Percentiles rank a stretch among this genome's conserved stretches.
phyloP scores from a whole-genome alignment of 768 basidiomycete species.

The Porphyrellus cyaneotinctus region DNA sequence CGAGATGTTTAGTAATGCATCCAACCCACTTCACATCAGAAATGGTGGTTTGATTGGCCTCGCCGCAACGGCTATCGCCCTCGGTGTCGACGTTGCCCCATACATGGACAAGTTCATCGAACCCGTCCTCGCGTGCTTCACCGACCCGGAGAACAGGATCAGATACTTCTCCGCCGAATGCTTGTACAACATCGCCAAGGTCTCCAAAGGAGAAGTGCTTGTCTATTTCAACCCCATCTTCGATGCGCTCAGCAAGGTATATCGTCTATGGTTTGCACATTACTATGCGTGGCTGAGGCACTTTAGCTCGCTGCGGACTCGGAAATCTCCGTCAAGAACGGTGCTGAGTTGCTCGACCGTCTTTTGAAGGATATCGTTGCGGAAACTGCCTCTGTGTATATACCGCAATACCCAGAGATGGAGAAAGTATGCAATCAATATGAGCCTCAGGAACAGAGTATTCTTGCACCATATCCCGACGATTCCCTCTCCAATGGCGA shows the following conservation, averaged over 20 bases:
- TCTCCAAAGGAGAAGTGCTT: conserved; percentile 94
- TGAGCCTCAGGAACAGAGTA: conserved; percentile 45
- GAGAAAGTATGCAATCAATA: conserved; percentile 52
- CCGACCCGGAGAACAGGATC: conserved; percentile 91
- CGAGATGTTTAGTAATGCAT: conserved; percentile 83
- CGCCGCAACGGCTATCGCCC: conserved; percentile 94
- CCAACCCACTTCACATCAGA: conserved; percentile 82
- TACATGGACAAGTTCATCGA: conserved; percentile 93
- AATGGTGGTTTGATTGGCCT: conserved; percentile 96
- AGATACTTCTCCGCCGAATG: conserved; percentile 98
- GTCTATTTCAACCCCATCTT: conserved; percentile 99
- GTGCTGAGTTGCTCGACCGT: conserved; percentile 92
- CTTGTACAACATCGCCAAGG: conserved; percentile 96
- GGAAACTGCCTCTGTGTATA: conserved; percentile 92
- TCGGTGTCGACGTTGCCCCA: conserved; percentile 88
- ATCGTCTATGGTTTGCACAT: neutral
- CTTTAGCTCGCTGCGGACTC: conserved; percentile 90
- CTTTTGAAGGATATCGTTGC: conserved; percentile 98
- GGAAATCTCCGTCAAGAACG: conserved; percentile 95
- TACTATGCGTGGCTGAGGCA: conserved; percentile 8
- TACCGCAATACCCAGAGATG: conserved; percentile 82
- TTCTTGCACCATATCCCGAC: conserved; percentile 64
- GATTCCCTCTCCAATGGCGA: conserved; percentile 29
- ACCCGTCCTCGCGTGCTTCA: conserved; percentile 85
- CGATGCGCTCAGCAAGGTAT: conserved; percentile 94